Base-by-base conservation (phyloP, 1,139 yeast species). In the Petasospora rhodanensis region DNA sequence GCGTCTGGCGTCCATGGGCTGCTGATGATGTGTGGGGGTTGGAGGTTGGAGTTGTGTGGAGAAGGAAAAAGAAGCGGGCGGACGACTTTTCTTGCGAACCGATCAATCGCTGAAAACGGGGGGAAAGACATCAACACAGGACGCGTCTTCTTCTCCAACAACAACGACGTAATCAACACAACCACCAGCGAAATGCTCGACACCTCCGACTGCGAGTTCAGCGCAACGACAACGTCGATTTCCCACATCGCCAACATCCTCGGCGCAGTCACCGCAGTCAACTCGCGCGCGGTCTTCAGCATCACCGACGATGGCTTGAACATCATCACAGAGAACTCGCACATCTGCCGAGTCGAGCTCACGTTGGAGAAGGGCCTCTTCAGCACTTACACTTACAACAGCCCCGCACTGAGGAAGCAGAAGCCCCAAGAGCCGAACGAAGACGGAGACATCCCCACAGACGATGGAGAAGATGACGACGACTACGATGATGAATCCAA, bases 271-370 rank as follows among this genome's bases (percentile, higher is more conserved):
- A 29, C 45, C 3, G 31, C 45, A 0, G 38, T 47, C 5, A 38
- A 43, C 18, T 38, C 40, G 9, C 39, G 43, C 11, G 49, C 43
- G 4, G 35, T 59, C 22, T 51, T 62, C 9, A 50, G 47, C 14
- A 56, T 61, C 26, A 62, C 61, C 31, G 43, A 45, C 2, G 64
- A 62, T 33, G 69, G 68, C 1, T 37, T 64, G 13, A 57, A 60
- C 4, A 62, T 64, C 43, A 53, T 55, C 2, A 49, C 64, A 13
- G 62, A 61, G 32, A 54, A 51, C 31, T 54, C 58, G 7, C 64
- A 57, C 42, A 51, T 59, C 9, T 49, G 55, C 20, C 38, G 51
- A 26, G 51, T 41, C 6, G 49, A 47, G 17, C 21, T 45, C 12
- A 46, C 46, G 0, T 24, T 48, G 15, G 53, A 44, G 16, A 53